Base-by-base conservation (phyloP, 2,329 filamentous ascomycete species). In the Plectosphaerella cucumerina region DNA sequence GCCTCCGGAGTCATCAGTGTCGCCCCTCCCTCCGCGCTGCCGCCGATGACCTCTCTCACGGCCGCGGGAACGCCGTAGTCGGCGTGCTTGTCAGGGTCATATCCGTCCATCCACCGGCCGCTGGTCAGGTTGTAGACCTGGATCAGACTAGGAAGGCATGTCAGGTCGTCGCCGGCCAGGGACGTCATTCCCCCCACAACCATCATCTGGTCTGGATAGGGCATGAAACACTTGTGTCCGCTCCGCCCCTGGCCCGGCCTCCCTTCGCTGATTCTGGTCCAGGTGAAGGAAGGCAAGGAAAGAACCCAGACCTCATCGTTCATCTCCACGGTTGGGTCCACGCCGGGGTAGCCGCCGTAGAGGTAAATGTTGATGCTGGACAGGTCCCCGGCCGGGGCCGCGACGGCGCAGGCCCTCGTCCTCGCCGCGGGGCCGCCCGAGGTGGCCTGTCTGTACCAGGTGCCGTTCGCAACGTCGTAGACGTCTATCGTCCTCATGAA, bases 351-450 rank as follows among this genome's bases (percentile, higher is more conserved):
- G 0, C 90, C 90, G 15, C 88, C 90, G 59, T 90, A 94, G 70
- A 89, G 89, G 72, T 93, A 92, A 47, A 95, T 85, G 62, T 92
- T 91, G 67, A 86, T 89, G 53, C 85, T 90, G 11, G 86, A 88
- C 33, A 75, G 76, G 62, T 91, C 88, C 43, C 81, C 74, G 14
- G 89, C 85, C 0, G 82, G 74, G n/a, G 82, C 87, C 1, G 90
- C 82, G 0, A 90, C 86, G 4, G 88, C 85, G 61, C 90, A 94
- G 62, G 86, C 76, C 76, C 87, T 65, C 69, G 87, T 63, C 67
- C 80, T 65, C 71, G 82, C 70, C 1, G 83, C 80, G 0, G 80
- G 81, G 1, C 75, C 73, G 2, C 80, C 82, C 4, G 73, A 74
- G 0, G 88, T 89, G 4, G 78, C 70, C 65, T 94, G 89, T 58